Evolutionary conservation across 176 grass and related monocot species (phyloP), one percentile per base, ranked within the genome.

Genomic region (Alopecurus myosuroides): DNA sequence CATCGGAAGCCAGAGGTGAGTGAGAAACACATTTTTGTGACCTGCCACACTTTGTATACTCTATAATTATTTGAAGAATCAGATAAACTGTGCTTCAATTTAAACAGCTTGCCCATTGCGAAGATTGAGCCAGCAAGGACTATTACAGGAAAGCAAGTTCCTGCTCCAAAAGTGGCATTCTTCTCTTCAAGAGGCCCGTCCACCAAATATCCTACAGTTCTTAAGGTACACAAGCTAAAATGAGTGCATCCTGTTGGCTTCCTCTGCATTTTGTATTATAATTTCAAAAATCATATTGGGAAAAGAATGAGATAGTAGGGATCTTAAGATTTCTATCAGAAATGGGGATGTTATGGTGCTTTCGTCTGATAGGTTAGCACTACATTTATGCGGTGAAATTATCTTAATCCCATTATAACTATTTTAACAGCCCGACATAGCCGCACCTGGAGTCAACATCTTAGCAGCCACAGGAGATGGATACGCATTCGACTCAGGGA

Each of bases 371-470:
- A 46, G 9, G 14, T 13, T 64, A 49, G 55, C 20, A 84, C 17
- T 84, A 34, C 29, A 17, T 50, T 46, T 34, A 36, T 37, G 26
- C 29, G 12, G n/a, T 46, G 30, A 36, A 5, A 39, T 69, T 52
- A 68, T 25, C 28, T 15, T 37, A 84, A 76, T 77, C 82, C 63
- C 25, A 53, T 4, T 52, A 17, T 30, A 68, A 31, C 60, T 41
- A 17, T 51, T 78, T 67, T 23, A 87, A 84, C 70, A 91, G 85
- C 85, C 81, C 6, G 89, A 88, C 82, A 76, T 91, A 77, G 85
- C 81, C 22, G 89, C 89, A 63, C 85, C 85, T 35, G 81, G 89
- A 44, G 85, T 63, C 15, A 87, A 66, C 81, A 88, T 88, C 9
- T 51, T 91, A 74, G 89, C 76, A 84, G 85, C 85, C 9, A 11